Evolutionary conservation across 2,329 filamentous ascomycete species (phyloP).

Genomic region (Xenoacremonium recifei): DNA sequence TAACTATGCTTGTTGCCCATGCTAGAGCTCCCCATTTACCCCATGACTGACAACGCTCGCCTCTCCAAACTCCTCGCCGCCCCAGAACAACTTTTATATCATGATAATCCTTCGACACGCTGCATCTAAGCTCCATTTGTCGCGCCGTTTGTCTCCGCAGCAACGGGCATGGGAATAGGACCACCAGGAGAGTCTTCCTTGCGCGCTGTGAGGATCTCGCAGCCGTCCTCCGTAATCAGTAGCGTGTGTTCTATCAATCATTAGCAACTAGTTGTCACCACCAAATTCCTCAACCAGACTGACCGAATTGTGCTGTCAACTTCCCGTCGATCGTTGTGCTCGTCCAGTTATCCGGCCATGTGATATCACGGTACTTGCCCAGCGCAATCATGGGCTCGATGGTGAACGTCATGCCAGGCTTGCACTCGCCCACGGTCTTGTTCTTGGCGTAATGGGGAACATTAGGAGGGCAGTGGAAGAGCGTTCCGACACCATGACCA

Average conservation of each 20-base stretch:
- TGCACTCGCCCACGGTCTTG: constrained; percentile 91
- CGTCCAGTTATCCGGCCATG: constrained; percentile 99
- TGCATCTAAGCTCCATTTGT: no score
- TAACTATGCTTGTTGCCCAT: neutral
- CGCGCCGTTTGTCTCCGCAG: constrained; percentile 14
- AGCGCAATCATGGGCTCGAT: constrained; percentile 98
- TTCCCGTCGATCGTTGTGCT: constrained; percentile 89
- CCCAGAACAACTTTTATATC: neutral
- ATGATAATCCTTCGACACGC: no score
- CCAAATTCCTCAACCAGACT: constrained; percentile 25
- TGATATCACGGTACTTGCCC: constrained; percentile 87
- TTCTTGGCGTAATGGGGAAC: constrained; percentile 98
- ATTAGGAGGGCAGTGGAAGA: constrained; percentile 93
- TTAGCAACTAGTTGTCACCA: constrained; percentile 17
- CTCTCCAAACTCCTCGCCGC: no score
- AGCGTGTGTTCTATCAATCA: constrained; percentile 68
- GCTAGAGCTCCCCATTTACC: no score
- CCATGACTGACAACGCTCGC: no score
- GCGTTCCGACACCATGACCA: constrained; percentile 88
- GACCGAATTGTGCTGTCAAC: constrained; percentile 88
- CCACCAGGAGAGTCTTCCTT: constrained; percentile 73
- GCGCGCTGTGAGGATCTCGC: constrained; percentile 78
- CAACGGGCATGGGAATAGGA: constrained; percentile 56
- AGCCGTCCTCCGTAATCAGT: constrained; percentile 77
- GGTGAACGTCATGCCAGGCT: constrained; percentile 97